Evolutionary conservation across 2,329 filamentous ascomycete genomes (phyloP).

Genomic region (Curvularia lunata): DNA sequence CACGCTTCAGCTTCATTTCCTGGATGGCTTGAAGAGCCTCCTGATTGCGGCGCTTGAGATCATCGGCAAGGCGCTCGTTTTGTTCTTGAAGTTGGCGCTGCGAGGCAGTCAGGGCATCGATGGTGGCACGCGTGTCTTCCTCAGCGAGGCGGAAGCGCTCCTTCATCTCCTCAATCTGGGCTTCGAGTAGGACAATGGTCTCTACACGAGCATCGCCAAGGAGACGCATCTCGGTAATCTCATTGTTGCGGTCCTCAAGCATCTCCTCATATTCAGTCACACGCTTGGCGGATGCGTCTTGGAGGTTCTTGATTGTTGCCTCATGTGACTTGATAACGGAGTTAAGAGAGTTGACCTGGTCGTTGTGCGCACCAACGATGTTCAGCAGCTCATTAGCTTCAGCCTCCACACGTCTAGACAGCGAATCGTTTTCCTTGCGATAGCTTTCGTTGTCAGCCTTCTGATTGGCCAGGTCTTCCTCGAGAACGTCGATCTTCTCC

Average conservation of each 20-base stretch:
- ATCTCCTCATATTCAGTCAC: conserved; percentile 32
- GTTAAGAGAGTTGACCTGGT: conserved; percentile 46
- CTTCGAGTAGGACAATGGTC: conserved; percentile 41
- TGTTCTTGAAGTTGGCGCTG: conserved; percentile 39
- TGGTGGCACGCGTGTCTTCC: conserved; percentile 39
- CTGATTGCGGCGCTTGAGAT: conserved; percentile 37
- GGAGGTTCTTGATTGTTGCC: conserved; percentile 48
- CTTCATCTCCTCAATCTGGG: conserved; percentile 43
- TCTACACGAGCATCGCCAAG: conserved; percentile 43
- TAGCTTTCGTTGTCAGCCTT: conserved; percentile 36
- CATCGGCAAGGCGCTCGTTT: conserved; percentile 38
- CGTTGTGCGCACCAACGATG: conserved; percentile 33
- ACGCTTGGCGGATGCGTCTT: conserved; percentile 31
- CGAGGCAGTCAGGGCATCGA: conserved; percentile 37
- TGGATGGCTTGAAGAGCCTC: conserved; percentile 39
- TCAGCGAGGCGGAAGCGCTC: conserved; percentile 36
- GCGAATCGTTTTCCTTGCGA: conserved; percentile 35
- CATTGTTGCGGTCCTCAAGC: conserved; percentile 34
- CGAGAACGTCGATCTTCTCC: conserved; percentile 31
- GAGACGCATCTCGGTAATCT: conserved; percentile 45
- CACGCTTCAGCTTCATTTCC: conserved; percentile 43
- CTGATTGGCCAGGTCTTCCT: conserved; percentile 27
- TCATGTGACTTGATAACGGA: conserved; percentile 48
- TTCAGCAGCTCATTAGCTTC: conserved; percentile 41
- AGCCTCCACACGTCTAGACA: conserved; percentile 38